Conservation (phyloP, 192 early-diverging fungal species). For the Spizellomyces punctatus region DNA sequence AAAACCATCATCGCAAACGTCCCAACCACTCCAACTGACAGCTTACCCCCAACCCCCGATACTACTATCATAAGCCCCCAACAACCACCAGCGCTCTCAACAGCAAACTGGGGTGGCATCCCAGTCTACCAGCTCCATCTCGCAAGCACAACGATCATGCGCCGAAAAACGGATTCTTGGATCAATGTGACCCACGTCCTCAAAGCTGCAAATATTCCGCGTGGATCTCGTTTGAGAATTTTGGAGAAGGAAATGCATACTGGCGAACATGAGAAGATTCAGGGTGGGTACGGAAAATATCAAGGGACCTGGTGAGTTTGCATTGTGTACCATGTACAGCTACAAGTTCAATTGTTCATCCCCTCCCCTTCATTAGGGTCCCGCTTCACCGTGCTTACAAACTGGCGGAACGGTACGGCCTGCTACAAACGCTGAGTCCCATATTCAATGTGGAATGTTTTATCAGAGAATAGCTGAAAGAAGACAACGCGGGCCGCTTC, state of each 20-base stretch:
- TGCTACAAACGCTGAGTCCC: neutral
- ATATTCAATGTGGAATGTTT: no score
- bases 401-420: neutral
- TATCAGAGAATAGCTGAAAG: no score
- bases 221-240: constrained; percentile 83
- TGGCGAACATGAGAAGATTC: constrained; percentile 88
- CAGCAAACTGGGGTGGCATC: constrained; percentile 3
- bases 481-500: no score
- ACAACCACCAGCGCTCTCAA: constrained; percentile 2
- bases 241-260: constrained; percentile 83
- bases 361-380: neutral
- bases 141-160: constrained; percentile 61
- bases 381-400: constrained; percentile 1
- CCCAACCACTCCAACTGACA: neutral
- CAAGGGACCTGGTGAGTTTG: constrained; percentile 80
- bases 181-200: constrained; percentile 94
- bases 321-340: neutral
- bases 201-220: constrained; percentile 85
- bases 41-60: neutral
- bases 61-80: neutral
- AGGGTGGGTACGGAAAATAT: constrained; percentile 95
- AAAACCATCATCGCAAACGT: neutral
- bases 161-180: constrained; percentile 73
- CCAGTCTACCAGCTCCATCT: constrained; percentile 11
- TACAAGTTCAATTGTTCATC: neutral